A percentile compares a stretch with the other conserved stretches of the same genome.
Conservation (phyloP, 164 flowering plant species). For the Dillenia turbinata region DNA sequence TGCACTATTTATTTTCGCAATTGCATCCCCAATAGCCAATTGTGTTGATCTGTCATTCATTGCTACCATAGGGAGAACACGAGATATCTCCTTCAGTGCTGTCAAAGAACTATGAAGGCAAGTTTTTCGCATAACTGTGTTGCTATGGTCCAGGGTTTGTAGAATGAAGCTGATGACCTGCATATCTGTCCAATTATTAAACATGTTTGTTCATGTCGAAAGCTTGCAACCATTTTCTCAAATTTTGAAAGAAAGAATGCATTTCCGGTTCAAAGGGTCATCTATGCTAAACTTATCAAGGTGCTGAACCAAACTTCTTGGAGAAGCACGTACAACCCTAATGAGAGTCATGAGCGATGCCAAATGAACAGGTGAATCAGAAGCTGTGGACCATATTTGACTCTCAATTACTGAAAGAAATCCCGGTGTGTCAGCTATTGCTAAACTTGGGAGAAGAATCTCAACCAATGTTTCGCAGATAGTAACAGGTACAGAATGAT, state of each 20-base stretch:
- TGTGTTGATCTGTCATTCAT: slow-evolving; percentile 63
- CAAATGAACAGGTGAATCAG: slow-evolving; percentile 97
- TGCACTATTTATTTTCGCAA: slow-evolving; percentile 61
- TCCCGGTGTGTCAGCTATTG: slow-evolving; percentile 75
- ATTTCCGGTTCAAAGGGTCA: slow-evolving; percentile 1
- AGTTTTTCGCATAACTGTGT: slow-evolving; percentile 79
- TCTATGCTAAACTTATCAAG: slow-evolving; percentile 80
- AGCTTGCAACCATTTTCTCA: too few relatives aligned
- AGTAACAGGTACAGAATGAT: slow-evolving; percentile 33
- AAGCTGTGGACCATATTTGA: slow-evolving; percentile 96
- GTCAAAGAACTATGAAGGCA: slow-evolving; percentile 78
- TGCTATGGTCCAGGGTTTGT: slow-evolving; percentile 83
- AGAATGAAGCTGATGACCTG: slow-evolving; percentile 87
- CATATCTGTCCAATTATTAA: slow-evolving; percentile 55
- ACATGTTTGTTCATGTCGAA: neutral
- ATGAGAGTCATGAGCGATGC: slow-evolving; percentile 76
- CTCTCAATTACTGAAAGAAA: slow-evolving; percentile 76
- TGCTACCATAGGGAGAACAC: slow-evolving; percentile 88
- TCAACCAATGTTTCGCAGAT: slow-evolving; percentile 71
- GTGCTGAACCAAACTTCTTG: slow-evolving; percentile 58
- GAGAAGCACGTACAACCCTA: slow-evolving; percentile 82
- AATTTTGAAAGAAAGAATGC: too few relatives aligned
- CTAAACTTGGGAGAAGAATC: slow-evolving; percentile 94
- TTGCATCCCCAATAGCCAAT: slow-evolving; percentile 91
- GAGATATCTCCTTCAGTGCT: slow-evolving; percentile 69